Conservation (phyloP, 2,329 filamentous ascomycete species). For the Trichoderma semiorbis region DNA sequence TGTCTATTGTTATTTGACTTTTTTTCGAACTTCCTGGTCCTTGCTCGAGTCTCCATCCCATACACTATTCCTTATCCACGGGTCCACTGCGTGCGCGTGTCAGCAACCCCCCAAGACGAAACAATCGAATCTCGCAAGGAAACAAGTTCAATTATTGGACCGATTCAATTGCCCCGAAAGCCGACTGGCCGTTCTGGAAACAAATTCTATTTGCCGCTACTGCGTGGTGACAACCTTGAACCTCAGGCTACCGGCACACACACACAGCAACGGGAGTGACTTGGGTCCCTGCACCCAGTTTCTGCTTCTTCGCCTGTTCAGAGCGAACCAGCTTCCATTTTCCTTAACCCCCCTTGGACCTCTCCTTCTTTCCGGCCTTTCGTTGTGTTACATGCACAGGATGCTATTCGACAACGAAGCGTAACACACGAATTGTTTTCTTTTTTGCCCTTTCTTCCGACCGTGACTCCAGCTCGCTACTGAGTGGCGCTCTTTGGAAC, state of each 20-base stretch:
- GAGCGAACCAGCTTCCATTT: neutral
- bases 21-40: neutral
- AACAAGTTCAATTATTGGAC: neutral
- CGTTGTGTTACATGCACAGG: slow-evolving; percentile 14
- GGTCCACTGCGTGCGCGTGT: neutral
- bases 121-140: slow-evolving; percentile 10
- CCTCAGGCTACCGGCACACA: neutral
- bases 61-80: neutral
- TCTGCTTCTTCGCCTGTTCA: neutral
- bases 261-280: slow-evolving; percentile 1
- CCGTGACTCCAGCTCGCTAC: slow-evolving; percentile 6
- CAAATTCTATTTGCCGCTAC: neutral
- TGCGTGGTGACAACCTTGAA: neutral
- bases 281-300: slow-evolving; percentile 5
- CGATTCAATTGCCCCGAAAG: slow-evolving; percentile 8
- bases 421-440: slow-evolving; percentile 6
- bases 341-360: neutral
- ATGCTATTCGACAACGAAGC: slow-evolving; percentile 15
- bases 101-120: slow-evolving; percentile 11
- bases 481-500: slow-evolving; percentile 16
- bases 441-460: slow-evolving; percentile 15
- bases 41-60: slow-evolving; percentile 6
- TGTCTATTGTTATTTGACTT: neutral
- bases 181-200: slow-evolving; percentile 13
- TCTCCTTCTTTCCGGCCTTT: neutral